phyloP scores from a whole-genome alignment of 768 basidiomycete species.

The Holtermannia corniformis region DNA sequence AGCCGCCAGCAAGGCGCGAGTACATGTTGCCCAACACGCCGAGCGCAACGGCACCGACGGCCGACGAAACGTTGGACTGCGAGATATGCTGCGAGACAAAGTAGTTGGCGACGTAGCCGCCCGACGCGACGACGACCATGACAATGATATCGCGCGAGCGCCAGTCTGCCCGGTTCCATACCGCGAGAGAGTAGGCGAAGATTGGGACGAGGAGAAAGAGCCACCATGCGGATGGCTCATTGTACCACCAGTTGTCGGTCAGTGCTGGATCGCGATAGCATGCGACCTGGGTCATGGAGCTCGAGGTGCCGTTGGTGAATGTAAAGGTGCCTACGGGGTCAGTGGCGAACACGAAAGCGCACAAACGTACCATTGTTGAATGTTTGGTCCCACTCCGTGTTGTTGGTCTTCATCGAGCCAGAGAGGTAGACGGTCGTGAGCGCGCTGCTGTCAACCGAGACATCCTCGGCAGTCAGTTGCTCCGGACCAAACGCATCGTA shows the following conservation, averaged over 20 bases:
- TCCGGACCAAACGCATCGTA: slow-evolving; percentile 23
- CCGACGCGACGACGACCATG: slow-evolving; percentile 21
- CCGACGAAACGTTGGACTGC: slow-evolving; percentile 24
- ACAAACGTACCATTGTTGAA: slow-evolving; percentile 25
- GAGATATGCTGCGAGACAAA: slow-evolving; percentile 16
- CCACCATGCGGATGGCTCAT: slow-evolving; percentile 19
- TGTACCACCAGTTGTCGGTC: background rate
- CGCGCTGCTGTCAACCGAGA: slow-evolving; percentile 2
- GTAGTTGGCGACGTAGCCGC: slow-evolving; percentile 26
- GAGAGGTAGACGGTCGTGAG: slow-evolving; percentile 7
- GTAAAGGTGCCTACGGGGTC: slow-evolving; percentile 24
- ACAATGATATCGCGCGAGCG: slow-evolving; percentile 26
- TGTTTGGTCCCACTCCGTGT: slow-evolving; percentile 19
- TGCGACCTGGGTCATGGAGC: slow-evolving; percentile 13
- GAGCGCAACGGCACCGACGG: slow-evolving; percentile 26
- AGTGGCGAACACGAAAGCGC: background rate
- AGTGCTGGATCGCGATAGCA: slow-evolving; percentile 24
- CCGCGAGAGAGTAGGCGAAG: slow-evolving; percentile 24
- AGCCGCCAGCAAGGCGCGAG: slow-evolving; percentile 25
- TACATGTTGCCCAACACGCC: slow-evolving; percentile 30
- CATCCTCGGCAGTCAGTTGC: slow-evolving; percentile 10
- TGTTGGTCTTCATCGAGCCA: slow-evolving; percentile 24
- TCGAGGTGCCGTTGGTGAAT: slow-evolving; percentile 23
- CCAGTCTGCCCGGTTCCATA: slow-evolving; percentile 32
- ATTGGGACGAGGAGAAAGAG: slow-evolving; percentile 27